Conservation (phyloP, 148 eudicot species). For the Arctostaphylos glauca region DNA sequence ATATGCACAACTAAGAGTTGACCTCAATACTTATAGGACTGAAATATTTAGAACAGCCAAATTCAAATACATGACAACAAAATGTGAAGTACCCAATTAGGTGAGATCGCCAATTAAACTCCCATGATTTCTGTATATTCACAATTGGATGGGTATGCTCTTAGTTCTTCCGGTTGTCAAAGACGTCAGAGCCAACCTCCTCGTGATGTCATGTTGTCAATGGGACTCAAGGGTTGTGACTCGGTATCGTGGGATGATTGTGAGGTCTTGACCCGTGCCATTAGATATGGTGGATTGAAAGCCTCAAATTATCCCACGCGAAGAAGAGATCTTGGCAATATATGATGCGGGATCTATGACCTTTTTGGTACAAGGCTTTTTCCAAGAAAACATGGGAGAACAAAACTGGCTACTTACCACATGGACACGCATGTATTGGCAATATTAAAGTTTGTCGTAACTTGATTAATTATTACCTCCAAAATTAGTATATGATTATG, state of each 20-base stretch:
- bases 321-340: too few relatives aligned
- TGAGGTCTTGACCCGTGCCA: background rate
- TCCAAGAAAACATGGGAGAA: too few relatives aligned
- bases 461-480: too few relatives aligned
- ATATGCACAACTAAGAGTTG: too few relatives aligned
- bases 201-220: background rate
- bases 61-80: background rate
- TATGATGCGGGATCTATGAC: too few relatives aligned
- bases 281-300: background rate
- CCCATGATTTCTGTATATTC: background rate
- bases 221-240: too few relatives aligned
- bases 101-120: background rate
- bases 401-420: background rate
- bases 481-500: too few relatives aligned
- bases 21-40: background rate
- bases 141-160: background rate
- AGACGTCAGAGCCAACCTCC: background rate
- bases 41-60: background rate
- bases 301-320: too few relatives aligned
- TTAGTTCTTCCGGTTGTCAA: background rate
- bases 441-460: too few relatives aligned
- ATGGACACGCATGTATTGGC: background rate
- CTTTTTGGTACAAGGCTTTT: too few relatives aligned
- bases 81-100: background rate
- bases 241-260: too few relatives aligned